A percentile compares a stretch with the other conserved stretches of the same genome.
Evolutionary conservation across 345 rosid genomes (phyloP).

Genomic region (Turnera subulata): DNA sequence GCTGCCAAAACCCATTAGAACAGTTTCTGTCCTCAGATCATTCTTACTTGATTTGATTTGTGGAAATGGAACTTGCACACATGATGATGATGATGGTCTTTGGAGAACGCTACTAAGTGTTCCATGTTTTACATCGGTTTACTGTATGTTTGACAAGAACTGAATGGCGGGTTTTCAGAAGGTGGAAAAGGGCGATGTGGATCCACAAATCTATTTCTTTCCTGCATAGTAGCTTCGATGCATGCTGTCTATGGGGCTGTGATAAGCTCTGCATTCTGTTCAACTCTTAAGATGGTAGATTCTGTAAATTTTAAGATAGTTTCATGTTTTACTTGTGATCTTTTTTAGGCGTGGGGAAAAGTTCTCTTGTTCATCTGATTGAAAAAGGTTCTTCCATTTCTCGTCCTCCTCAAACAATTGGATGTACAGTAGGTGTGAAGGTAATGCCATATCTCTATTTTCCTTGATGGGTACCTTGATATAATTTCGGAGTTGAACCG

Average conservation of each 20-base stretch:
- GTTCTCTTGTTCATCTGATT: slow-evolving; percentile 86
- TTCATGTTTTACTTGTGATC: slow-evolving; percentile 13
- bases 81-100: no score
- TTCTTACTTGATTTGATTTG: not conserved
- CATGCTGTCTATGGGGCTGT: not conserved
- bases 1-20: no score
- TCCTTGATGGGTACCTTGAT: slow-evolving; percentile 1
- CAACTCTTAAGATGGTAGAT: no score
- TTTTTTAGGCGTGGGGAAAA: slow-evolving; percentile 83
- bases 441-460: slow-evolving; percentile 31
- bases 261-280: not conserved
- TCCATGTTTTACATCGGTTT: no score
- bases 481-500: slow-evolving; percentile 12
- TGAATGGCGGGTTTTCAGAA: no score
- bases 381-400: slow-evolving; percentile 62
- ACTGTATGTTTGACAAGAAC: no score
- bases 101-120: no score
- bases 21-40: no score
- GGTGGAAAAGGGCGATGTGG: no score
- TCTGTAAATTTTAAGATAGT: not conserved
- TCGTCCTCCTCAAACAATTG: slow-evolving; percentile 91
- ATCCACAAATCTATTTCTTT: no score
- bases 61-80: no score
- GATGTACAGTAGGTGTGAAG: slow-evolving; percentile 95
- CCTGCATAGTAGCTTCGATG: no score